Percentiles rank a stretch among this genome's conserved stretches.
These are phyloP conservation scores for Articulospora tetracladia DNA, from an alignment of 495 filamentous ascomycete genomes.

Conservation along the genomic window DNA sequence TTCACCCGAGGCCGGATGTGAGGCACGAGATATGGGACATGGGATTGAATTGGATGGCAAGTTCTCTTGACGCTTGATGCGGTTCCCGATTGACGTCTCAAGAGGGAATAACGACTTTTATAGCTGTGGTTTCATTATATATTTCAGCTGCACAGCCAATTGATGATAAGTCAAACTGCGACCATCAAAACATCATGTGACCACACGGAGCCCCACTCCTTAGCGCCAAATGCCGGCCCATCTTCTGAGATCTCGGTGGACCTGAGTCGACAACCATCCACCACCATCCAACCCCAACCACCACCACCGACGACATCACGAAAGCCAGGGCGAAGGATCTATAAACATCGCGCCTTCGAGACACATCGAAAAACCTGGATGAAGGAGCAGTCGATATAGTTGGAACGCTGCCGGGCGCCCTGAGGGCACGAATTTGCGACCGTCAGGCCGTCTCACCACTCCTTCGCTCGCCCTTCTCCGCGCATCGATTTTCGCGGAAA, in stretches of 20 bases:
- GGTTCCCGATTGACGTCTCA: no score
- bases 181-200: no score
- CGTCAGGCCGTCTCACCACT: constrained; percentile 8
- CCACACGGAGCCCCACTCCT: no score
- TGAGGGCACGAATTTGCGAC: constrained; percentile 17
- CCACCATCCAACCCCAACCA: constrained; percentile 2
- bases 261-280: neutral
- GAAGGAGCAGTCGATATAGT: constrained; percentile 6
- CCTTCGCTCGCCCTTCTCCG: constrained; percentile 2
- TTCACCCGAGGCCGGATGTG: neutral
- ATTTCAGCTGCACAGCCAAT: no score
- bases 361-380: constrained; percentile 12
- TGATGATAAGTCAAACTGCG: no score
- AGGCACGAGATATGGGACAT: neutral
- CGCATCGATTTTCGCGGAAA: neutral
- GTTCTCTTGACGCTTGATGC: no score
- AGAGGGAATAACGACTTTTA: no score
- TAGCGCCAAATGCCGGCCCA: neutral
- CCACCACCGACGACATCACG: constrained; percentile 17
- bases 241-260: neutral
- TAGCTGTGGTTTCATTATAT: no score
- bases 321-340: neutral
- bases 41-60: no score
- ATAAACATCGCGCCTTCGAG: constrained; percentile 2
- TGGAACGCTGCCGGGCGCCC: constrained; percentile 13